A percentile compares a stretch with the other conserved stretches of the same genome.
Conservation (phyloP, 2,329 filamentous ascomycete species). For the Pezicula radicicola region DNA sequence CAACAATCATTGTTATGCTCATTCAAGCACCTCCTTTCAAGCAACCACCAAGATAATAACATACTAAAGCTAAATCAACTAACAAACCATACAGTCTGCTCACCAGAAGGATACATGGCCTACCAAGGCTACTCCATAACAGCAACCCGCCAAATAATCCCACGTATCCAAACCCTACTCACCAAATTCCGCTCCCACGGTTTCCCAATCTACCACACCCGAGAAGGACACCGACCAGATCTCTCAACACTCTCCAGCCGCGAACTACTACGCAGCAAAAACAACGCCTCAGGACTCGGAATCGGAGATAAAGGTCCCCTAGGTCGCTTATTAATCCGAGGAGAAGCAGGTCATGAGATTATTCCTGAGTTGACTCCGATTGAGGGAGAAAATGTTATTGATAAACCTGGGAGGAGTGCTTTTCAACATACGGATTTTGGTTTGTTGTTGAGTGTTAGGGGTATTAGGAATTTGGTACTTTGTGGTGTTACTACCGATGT, state of each 20-base stretch:
- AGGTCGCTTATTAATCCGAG: slow-evolving; percentile 55
- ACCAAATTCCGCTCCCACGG: slow-evolving; percentile 34
- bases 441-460: slow-evolving; percentile 26
- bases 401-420: slow-evolving; percentile 31
- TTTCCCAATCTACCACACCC: slow-evolving; percentile 45
- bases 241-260: slow-evolving; percentile 52
- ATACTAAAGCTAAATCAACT: not conserved
- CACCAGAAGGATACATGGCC: slow-evolving; percentile 44
- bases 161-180: slow-evolving; percentile 37
- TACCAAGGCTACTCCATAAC: slow-evolving; percentile 42
- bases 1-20: too few species aligned
- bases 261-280: slow-evolving; percentile 49
- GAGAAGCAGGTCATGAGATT: slow-evolving; percentile 55
- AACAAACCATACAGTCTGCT: slow-evolving; percentile 32
- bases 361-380: slow-evolving; percentile 37
- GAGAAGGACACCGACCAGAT: slow-evolving; percentile 51
- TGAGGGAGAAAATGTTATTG: slow-evolving; percentile 26
- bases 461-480: slow-evolving; percentile 30
- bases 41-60: not conserved
- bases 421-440: slow-evolving; percentile 36
- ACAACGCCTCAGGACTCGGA: slow-evolving; percentile 46
- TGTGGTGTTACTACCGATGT: slow-evolving; percentile 34
- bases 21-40: too few species aligned
- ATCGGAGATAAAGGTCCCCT: slow-evolving; percentile 51
- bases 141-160: slow-evolving; percentile 40